Conservation (phyloP, 768 basidiomycete genomes). For the Cubamyces lactineus region DNA sequence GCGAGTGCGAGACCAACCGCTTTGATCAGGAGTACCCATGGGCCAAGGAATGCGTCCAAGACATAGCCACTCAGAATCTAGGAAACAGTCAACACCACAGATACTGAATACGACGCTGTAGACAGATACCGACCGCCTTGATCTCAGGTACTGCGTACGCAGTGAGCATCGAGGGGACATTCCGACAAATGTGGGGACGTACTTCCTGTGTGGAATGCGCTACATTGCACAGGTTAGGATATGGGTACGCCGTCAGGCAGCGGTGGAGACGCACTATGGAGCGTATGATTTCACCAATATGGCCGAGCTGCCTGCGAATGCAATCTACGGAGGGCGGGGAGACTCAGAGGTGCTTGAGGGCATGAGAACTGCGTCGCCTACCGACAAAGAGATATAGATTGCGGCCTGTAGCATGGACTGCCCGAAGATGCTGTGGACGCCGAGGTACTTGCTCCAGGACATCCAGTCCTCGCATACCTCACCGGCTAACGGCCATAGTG, state of each 20-base stretch:
- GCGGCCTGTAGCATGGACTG: conserved; percentile 67
- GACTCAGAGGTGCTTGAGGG: neutral
- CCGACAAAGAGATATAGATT: conserved; percentile 66
- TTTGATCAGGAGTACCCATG: conserved; percentile 87
- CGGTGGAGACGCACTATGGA: conserved; percentile 56
- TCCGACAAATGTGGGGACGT: conserved; percentile 34
- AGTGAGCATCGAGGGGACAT: neutral
- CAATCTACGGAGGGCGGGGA: conserved; percentile 43
- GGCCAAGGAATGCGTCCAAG: conserved; percentile 82
- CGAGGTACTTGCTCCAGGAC: conserved; percentile 65
- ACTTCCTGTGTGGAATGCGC: conserved; percentile 84
- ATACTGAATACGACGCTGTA: neutral
- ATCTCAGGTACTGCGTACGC: conserved; percentile 69
- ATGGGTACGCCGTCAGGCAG: too few species aligned
- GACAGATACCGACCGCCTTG: conserved; percentile 57
- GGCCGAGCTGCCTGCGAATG: conserved; percentile 66
- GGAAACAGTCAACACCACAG: neutral
- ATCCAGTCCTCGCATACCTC: conserved; percentile 69
- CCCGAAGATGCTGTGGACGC: conserved; percentile 56
- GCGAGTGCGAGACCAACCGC: conserved; percentile 79
- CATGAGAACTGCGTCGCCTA: conserved; percentile 38
- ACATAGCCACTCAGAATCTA: conserved; percentile 86
- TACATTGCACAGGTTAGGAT: conserved; percentile 30
- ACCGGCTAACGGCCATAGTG: conserved; percentile 48
- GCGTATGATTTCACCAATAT: conserved; percentile 66